Base-by-base conservation (phyloP, 2,329 filamentous ascomycete species). In the Diaporthe citrichinensis region DNA sequence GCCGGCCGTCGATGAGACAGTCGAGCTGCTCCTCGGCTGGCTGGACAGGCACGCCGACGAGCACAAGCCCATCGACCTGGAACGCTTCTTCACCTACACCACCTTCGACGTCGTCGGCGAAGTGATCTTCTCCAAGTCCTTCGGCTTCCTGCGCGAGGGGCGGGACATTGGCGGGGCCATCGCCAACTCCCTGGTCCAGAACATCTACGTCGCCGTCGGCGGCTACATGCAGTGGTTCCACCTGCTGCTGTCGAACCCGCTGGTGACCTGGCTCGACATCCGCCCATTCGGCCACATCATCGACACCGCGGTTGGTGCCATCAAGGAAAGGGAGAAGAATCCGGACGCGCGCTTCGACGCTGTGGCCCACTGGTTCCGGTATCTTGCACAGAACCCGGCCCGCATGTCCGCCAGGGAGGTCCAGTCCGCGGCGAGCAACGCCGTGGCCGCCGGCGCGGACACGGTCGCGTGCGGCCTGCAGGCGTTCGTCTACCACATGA, bases 91-190 rank as follows among this genome's bases (percentile, higher is more conserved):
- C 59, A 78, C 78, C n/a, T 81, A 76, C 44, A 79, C 79, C 34
- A 80, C 82, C 12, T 83, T 81, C 65, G 83, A 84, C 74, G 76
- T 83, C 39, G 74, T 82, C 46, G 83, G 82, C 8, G 81, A 84
- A 53, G 76, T 83, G 41, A 79, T 81, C 46, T 84, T 82, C 72
- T 80, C 79, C 23, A 79, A 79, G 71, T 71, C 76, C 8, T 81
- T 84, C 58, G 81, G 81, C 25, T 82, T 82, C 76, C 62, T 82
- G 39, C 36, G 44, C 25, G 58, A 79, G 31, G 82, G 79, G 0
- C 76, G 34, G n/a, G 82, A 84, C 71, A 78, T 84, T 23, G 79
- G 77, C 61, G 78, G 78, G 20, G 78, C 82, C 14, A 81, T 84
- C 4, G 75, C 74, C 17, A 80, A 79, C 55, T 67, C 71, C 0